phyloP scores from a whole-genome alignment of 164 flowering plant genomes.

The Aristolochia californica region DNA sequence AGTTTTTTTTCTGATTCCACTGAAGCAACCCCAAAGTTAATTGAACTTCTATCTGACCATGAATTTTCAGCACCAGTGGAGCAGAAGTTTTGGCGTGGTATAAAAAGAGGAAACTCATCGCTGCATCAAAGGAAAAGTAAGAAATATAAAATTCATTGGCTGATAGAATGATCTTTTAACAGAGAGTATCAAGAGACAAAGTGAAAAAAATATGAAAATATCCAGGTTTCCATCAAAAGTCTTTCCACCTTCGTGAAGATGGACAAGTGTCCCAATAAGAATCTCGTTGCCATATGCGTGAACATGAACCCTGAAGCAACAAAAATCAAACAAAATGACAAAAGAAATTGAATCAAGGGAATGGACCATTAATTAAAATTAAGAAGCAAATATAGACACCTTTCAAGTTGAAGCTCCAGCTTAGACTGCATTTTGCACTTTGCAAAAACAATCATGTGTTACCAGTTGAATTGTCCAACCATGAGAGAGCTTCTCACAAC shows the following conservation, averaged over 20 bases:
- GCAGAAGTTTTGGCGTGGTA: conserved; percentile 81
- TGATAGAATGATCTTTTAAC: too few relatives aligned
- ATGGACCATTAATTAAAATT: too few relatives aligned
- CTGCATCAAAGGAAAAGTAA: conserved; percentile 34
- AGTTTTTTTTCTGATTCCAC: conserved; percentile 76
- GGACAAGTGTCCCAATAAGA: conserved; percentile 97
- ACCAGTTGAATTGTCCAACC: too few relatives aligned
- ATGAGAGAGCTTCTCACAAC: too few relatives aligned
- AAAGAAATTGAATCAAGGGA: too few relatives aligned
- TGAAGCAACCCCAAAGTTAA: conserved; percentile 83
- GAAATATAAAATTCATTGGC: background rate
- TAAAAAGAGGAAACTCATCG: conserved; percentile 92
- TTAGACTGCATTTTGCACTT: too few relatives aligned
- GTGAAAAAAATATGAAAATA: background rate
- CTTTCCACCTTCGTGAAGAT: conserved; percentile 71
- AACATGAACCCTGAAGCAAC: conserved; percentile 76
- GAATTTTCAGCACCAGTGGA: conserved; percentile 67
- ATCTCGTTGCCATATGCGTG: conserved; percentile 94
- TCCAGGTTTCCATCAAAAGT: background rate
- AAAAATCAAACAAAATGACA: too few relatives aligned
- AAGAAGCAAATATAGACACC: too few relatives aligned
- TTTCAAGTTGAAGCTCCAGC: too few relatives aligned
- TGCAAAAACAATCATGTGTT: too few relatives aligned
- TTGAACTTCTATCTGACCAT: conserved; percentile 87
- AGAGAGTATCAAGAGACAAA: background rate